Conservation (phyloP, 805 yeast genomes). For the Schwanniomyces pseudopolymorphus region DNA sequence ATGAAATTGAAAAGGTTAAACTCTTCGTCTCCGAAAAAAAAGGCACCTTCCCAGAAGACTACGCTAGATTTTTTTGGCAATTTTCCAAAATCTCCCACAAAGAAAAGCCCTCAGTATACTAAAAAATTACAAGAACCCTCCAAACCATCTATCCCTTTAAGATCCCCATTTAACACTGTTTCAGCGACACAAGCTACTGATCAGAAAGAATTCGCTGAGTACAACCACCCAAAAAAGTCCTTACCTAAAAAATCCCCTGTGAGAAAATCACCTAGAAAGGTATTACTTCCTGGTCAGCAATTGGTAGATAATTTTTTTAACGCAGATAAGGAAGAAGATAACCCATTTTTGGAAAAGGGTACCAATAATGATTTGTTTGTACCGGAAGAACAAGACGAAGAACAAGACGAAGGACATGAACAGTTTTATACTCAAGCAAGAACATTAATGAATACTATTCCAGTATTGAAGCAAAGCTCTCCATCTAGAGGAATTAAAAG, state of each 20-base stretch:
- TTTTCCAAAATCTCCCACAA: constrained; percentile 10
- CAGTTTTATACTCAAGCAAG: not conserved
- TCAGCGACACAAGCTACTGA: not conserved
- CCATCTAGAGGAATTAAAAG: not conserved
- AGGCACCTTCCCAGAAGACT: constrained; percentile 19
- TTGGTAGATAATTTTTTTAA: not conserved
- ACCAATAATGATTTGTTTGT: not conserved
- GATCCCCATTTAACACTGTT: not conserved
- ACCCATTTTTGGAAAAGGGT: not conserved
- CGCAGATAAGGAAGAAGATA: not conserved
- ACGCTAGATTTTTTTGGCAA: constrained; percentile 21
- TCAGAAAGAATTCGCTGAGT: not conserved
- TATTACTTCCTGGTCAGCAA: not conserved
- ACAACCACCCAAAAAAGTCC: not conserved
- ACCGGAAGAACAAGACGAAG: not conserved
- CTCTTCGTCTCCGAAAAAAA: constrained; percentile 16
- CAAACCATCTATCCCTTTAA: not conserved
- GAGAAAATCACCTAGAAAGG: not conserved
- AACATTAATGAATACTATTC: not conserved
- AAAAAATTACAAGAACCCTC: not conserved
- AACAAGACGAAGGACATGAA: not conserved
- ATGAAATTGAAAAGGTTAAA: constrained; percentile 3
- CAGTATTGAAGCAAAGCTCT: not conserved
- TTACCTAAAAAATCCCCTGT: not conserved
- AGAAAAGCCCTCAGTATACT: not conserved